Percentiles rank a stretch among this genome's conserved stretches.
These are phyloP conservation scores for Eimeria acervulina DNA, from an alignment of 169 alveolate genomes.

Conservation along the genomic window DNA sequence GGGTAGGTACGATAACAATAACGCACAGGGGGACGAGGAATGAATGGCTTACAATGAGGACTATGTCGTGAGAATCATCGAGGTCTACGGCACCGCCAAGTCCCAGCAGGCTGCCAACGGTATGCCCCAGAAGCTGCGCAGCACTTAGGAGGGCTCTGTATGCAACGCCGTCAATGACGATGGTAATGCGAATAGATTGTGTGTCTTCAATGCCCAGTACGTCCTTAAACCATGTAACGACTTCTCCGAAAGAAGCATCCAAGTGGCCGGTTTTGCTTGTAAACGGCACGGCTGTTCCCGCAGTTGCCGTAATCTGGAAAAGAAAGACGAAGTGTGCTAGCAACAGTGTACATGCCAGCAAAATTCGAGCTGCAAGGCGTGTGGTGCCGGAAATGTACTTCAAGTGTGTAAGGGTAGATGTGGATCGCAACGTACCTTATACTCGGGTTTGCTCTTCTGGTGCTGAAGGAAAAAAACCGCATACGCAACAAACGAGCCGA, in stretches of 20 bases:
- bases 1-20: background rate
- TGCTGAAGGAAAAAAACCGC: constrained; percentile 32
- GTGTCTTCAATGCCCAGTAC: constrained; percentile 8
- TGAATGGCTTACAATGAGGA: constrained; percentile 30
- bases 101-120: constrained; percentile 40
- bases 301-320: constrained; percentile 49
- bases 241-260: constrained; percentile 12
- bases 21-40: background rate
- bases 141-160: constrained; percentile 30
- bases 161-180: constrained; percentile 62
- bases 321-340: background rate
- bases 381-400: background rate
- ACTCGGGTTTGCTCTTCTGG: constrained; percentile 32
- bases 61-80: constrained; percentile 19
- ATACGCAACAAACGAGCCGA: background rate
- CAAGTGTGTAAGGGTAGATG: background rate
- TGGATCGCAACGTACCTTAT: background rate
- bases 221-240: constrained; percentile 13
- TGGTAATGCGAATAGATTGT: background rate
- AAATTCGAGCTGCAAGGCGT: background rate
- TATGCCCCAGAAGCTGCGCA: constrained; percentile 71
- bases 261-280: background rate
- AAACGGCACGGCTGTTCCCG: constrained; percentile 60
- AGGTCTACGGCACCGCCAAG: constrained; percentile 49
- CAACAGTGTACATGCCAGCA: background rate